Evolutionary conservation across 768 basidiomycete genomes (phyloP).

Genomic region (Podaxis sp.): DNA sequence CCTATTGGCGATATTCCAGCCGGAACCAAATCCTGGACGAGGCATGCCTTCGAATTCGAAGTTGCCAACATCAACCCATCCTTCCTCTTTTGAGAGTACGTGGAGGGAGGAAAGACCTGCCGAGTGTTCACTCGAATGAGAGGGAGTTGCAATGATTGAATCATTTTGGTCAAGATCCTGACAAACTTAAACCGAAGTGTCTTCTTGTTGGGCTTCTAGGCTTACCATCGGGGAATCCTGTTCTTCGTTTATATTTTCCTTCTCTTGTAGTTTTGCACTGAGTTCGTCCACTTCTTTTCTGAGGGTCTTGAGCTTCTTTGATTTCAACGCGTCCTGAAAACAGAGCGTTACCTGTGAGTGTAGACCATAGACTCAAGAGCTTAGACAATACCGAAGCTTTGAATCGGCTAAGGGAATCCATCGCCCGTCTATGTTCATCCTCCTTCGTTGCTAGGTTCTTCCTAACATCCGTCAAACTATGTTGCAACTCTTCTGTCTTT

Average conservation of each 20-base stretch:
- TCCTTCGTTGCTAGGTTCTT: slow-evolving; percentile 17
- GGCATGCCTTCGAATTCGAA: slow-evolving; percentile 42
- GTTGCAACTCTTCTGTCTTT: slow-evolving; percentile 8
- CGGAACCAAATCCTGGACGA: slow-evolving; percentile 35
- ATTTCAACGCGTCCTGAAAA: not conserved
- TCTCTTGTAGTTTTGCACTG: slow-evolving; percentile 18
- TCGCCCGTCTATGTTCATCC: slow-evolving; percentile 20
- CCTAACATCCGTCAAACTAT: not conserved
- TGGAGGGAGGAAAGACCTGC: slow-evolving; percentile 6
- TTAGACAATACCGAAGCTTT: slow-evolving; percentile 8
- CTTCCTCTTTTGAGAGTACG: slow-evolving; percentile 1
- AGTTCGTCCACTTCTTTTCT: slow-evolving; percentile 29
- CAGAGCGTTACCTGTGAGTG: not conserved
- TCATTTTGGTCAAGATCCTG: slow-evolving; percentile 5
- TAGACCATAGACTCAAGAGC: not conserved
- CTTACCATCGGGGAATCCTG: slow-evolving; percentile 4
- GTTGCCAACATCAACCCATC: slow-evolving; percentile 20
- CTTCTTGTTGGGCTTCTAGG: not conserved
- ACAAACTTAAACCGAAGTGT: not conserved
- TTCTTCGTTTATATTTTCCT: not conserved
- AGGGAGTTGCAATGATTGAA: not conserved
- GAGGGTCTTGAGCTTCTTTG: not conserved
- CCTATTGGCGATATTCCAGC: slow-evolving; percentile 31
- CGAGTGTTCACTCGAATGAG: not conserved
- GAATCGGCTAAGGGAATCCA: slow-evolving; percentile 2